Conservation (phyloP, 305 asterid species). For the Fraxinus platypoda region DNA sequence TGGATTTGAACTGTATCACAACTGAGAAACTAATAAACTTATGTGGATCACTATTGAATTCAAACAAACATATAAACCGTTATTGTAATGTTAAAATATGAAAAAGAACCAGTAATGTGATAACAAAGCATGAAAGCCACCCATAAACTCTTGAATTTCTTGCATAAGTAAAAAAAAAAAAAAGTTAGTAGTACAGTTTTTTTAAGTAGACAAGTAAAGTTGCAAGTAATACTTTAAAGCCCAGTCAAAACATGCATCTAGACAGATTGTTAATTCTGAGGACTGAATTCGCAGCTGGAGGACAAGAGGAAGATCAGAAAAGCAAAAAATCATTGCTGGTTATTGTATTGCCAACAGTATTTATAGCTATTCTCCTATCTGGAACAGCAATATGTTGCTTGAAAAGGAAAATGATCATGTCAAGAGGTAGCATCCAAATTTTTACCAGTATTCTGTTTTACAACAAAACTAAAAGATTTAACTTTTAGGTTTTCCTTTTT, state of each 20-base stretch:
- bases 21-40: not conserved
- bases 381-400: slow-evolving; percentile 20
- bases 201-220: not conserved
- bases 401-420: slow-evolving; percentile 19
- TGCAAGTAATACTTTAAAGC: not conserved
- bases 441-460: not conserved
- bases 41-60: not conserved
- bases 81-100: not conserved
- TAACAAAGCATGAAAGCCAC: not conserved
- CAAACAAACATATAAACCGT: not conserved
- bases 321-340: slow-evolving; percentile 2
- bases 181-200: not conserved
- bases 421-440: slow-evolving; percentile 16
- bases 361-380: slow-evolving; percentile 22
- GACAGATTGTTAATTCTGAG: not conserved
- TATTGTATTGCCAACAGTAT: slow-evolving; percentile 21
- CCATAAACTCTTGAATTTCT: not conserved
- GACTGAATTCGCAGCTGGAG: slow-evolving; percentile 20
- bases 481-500: not conserved
- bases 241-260: not conserved
- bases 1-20: not conserved
- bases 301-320: slow-evolving; percentile 11
- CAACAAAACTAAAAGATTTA: not conserved
- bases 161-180: not conserved
- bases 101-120: not conserved